Conservation (phyloP, 2,329 filamentous ascomycete genomes). For the Trichoderma atrobrunneum region DNA sequence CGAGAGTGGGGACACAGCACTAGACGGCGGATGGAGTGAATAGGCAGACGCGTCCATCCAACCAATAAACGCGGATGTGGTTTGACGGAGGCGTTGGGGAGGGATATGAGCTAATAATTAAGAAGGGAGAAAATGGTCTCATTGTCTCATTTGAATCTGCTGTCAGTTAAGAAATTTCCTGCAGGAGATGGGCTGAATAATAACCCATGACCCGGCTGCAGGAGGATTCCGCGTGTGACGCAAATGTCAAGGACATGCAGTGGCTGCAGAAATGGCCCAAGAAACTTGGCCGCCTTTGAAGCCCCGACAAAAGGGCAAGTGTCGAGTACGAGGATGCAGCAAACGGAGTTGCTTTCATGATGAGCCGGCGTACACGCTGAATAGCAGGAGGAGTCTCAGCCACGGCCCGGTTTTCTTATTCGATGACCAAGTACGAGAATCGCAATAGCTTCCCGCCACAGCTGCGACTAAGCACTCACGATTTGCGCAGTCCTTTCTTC, state of each 20-base stretch:
- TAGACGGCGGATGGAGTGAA: not conserved
- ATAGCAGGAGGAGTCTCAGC: not conserved
- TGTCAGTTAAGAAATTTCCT: not conserved
- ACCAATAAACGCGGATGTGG: not conserved
- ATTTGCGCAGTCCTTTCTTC: not conserved
- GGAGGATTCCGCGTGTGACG: constrained; percentile 1
- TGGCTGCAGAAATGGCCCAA: not conserved
- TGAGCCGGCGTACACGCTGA: not conserved
- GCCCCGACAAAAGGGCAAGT: not conserved
- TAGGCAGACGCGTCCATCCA: not conserved
- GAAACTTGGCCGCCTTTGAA: not conserved
- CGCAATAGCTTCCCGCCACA: not conserved
- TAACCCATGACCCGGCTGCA: not conserved
- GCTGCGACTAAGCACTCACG: not conserved
- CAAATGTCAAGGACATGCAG: not conserved
- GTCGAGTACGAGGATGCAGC: not conserved
- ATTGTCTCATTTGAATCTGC: constrained; percentile 3
- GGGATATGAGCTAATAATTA: not conserved
- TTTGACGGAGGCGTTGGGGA: not conserved
- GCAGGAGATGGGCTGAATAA: not conserved
- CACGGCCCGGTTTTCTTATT: not conserved
- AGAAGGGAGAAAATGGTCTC: constrained; percentile 5
- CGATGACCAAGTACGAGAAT: not conserved
- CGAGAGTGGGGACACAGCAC: not conserved
- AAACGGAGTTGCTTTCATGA: not conserved